Percentiles rank a stretch among this genome's conserved stretches.
These are phyloP conservation scores for Annona cherimola DNA, from an alignment of 164 flowering plant species.

Conservation along the genomic window DNA sequence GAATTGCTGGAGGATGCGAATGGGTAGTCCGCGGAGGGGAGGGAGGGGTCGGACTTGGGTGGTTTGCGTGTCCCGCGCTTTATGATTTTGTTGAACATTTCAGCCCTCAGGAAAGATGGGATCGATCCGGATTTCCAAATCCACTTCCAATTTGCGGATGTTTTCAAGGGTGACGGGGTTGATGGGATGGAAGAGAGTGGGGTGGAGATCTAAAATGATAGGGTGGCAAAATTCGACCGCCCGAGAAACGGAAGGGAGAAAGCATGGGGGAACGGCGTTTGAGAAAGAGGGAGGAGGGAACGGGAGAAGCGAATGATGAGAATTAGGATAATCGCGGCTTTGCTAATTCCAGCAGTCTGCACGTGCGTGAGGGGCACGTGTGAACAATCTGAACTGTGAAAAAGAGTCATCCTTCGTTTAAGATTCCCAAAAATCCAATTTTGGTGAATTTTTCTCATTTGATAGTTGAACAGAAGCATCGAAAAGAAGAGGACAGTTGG, in stretches of 20 bases:
- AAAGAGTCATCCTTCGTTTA: too few species aligned
- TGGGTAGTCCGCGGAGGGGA: constrained; percentile 16
- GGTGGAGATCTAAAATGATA: background rate
- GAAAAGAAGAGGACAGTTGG: too few species aligned
- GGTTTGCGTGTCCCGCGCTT: constrained; percentile 55
- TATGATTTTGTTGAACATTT: constrained; percentile 63
- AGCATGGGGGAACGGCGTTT: background rate
- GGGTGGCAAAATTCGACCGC: constrained; percentile 1
- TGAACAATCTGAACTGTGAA: background rate
- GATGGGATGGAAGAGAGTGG: background rate
- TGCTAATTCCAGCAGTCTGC: background rate
- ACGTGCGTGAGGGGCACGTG: background rate
- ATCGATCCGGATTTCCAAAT: background rate
- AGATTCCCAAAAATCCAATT: too few species aligned
- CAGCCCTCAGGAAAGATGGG: background rate
- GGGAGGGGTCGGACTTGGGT: constrained; percentile 42
- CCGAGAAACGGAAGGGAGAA: background rate
- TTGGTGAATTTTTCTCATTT: too few species aligned
- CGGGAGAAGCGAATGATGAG: background rate
- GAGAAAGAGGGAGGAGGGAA: background rate
- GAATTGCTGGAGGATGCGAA: constrained; percentile 29
- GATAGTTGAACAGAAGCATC: too few species aligned
- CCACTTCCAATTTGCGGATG: background rate
- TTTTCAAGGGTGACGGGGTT: background rate
- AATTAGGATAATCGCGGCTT: background rate